Base-by-base conservation (phyloP, 83 land plant species). In the Picea engelmannii region DNA sequence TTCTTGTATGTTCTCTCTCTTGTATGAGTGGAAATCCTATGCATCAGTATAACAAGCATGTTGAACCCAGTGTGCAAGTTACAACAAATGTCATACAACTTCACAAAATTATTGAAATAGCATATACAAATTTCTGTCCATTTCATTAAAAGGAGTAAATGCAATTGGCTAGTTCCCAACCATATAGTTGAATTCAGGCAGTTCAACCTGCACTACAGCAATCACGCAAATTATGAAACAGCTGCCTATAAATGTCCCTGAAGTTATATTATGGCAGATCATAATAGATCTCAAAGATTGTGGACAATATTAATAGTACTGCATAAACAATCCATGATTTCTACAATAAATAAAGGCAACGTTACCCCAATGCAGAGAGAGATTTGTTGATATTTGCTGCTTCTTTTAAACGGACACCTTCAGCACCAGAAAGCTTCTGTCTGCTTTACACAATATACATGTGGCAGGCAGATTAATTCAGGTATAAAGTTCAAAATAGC, bases 301-400 rank as follows among this genome's bases (percentile, higher is more conserved):
- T 11, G 42, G 25, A n/a, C 24, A 6, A 20, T n/a, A 69, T 38
- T 38, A 4, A 69, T 69, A 6, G 0, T 44, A 42, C 47, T 20
- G 24, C 52, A 44, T 66, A 73, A 44, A 52, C 13, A 6, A 73
- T 73, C 17, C 18, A 4, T 10, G 20, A 73, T 73, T 47, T 52
- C 58, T 73, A 18, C 42, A 73, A 40, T n/a, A 11, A 73, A 9
- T 44, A 13, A 73, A 73, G 24, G 31, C 15, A 70, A 13, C n/a
- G 44, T 31, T 87, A 89, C 91, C 89, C 91, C 66, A 89, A 84
- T 75, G 91, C 87, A 16, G 91, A 89, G 31, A 89, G 86, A 61
- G 91, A 89, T 77, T 87, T 89, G 84, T 89, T 89, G 66, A 89
- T 89, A 58, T 87, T 89, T 25, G 87, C 86, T 62, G 90, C 90